Evolutionary conservation across 2,329 filamentous ascomycete genomes (phyloP).

Genomic region (Neurospora sp.): DNA sequence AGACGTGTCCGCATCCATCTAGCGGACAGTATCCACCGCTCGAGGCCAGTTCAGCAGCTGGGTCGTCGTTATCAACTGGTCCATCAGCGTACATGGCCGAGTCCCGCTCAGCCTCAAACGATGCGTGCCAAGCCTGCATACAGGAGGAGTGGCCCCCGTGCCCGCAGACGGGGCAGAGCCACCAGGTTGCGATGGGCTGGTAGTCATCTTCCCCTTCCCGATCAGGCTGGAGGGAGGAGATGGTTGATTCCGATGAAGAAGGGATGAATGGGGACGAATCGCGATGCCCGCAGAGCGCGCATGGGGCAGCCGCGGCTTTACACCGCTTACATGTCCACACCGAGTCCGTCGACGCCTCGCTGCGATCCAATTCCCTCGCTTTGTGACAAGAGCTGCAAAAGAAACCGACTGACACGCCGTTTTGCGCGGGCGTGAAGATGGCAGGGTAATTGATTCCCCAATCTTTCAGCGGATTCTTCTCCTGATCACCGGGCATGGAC

Average conservation of each 20-base stretch:
- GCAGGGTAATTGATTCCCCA: slow-evolving; percentile 47
- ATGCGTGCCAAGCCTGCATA: slow-evolving; percentile 47
- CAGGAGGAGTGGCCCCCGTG: slow-evolving; percentile 54
- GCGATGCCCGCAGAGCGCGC: slow-evolving; percentile 48
- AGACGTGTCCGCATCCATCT: slow-evolving; percentile 56
- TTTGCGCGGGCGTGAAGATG: slow-evolving; percentile 44
- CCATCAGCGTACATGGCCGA: not conserved
- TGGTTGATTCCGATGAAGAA: slow-evolving; percentile 4
- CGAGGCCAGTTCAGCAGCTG: slow-evolving; percentile 22
- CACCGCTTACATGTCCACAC: slow-evolving; percentile 53
- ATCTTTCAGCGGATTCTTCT: slow-evolving; percentile 24
- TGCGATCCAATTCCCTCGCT: slow-evolving; percentile 42
- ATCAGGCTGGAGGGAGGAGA: not conserved
- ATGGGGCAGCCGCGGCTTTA: slow-evolving; percentile 40
- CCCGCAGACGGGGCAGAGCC: slow-evolving; percentile 52
- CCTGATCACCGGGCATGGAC: not conserved
- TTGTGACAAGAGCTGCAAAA: slow-evolving; percentile 47
- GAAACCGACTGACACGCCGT: slow-evolving; percentile 42
- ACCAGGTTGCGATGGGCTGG: slow-evolving; percentile 39
- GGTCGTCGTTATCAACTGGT: slow-evolving; percentile 11
- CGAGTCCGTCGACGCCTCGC: slow-evolving; percentile 27
- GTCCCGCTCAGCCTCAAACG: slow-evolving; percentile 16
- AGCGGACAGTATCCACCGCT: slow-evolving; percentile 51
- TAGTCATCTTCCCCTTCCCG: slow-evolving; percentile 1
- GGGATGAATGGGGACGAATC: slow-evolving; percentile 32